Percentiles rank a stretch among this genome's conserved stretches.
Evolutionary conservation across 1,284 basidiomycete species (phyloP).

Genomic region (Irpex lacteus): DNA sequence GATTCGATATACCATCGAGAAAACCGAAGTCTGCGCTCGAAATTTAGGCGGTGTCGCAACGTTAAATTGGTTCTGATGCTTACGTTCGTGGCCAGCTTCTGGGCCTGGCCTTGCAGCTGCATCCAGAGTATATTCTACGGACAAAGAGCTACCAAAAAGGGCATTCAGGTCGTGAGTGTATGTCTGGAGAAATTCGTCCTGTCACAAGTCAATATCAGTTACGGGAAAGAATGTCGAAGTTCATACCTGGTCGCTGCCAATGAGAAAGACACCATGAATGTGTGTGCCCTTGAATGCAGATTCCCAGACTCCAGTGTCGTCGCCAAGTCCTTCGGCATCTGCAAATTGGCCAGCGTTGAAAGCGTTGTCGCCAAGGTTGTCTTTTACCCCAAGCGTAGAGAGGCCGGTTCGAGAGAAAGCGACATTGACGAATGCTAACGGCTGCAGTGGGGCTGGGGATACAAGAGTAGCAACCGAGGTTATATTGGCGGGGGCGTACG

Average conservation of each 20-base stretch:
- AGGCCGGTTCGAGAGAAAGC: constrained; percentile 12
- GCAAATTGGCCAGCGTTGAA: constrained; percentile 9
- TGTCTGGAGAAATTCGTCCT: constrained; percentile 2
- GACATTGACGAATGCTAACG: constrained; percentile 11
- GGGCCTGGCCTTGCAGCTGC: constrained; percentile 10
- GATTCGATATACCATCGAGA: constrained; percentile 41
- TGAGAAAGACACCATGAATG: constrained; percentile 14
- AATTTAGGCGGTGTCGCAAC: not conserved
- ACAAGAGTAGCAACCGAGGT: constrained; percentile 12
- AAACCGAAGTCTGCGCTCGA: constrained; percentile 30
- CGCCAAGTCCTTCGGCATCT: constrained; percentile 9
- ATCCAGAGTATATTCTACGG: not conserved
- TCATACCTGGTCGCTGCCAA: constrained; percentile 13
- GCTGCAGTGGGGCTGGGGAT: constrained; percentile 6
- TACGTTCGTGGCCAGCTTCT: constrained; percentile 14
- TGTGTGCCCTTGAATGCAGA: constrained; percentile 7
- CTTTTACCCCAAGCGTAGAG: constrained; percentile 6
- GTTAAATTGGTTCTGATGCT: not conserved
- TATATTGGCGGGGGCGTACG: constrained; percentile 7
- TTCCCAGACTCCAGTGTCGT: constrained; percentile 7
- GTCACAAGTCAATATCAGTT: not conserved
- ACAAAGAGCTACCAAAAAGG: constrained; percentile 8
- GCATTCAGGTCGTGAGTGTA: constrained; percentile 4
- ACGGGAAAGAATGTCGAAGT: not conserved
- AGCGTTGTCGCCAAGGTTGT: constrained; percentile 5